Evolutionary conservation across 2,329 filamentous ascomycete species (phyloP).

Genomic region (Pezizomycotina sp.): DNA sequence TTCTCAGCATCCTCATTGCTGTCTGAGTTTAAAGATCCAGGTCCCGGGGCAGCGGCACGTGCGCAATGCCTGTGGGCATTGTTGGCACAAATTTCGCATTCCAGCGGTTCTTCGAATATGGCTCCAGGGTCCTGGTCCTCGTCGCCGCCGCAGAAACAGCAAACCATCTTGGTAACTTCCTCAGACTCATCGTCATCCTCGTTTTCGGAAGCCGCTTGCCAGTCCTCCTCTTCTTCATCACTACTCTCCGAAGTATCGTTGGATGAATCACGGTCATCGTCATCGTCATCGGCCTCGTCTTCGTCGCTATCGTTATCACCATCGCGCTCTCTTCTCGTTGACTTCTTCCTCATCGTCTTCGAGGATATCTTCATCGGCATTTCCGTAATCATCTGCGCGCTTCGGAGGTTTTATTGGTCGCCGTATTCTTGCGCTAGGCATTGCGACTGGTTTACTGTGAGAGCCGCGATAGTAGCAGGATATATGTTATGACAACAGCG

Average conservation of each 20-base stretch:
- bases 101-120: slow-evolving; percentile 62
- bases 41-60: too few relatives aligned
- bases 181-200: slow-evolving; percentile 30
- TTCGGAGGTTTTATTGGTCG: slow-evolving; percentile 39
- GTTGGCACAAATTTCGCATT: slow-evolving; percentile 60
- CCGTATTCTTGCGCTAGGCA: slow-evolving; percentile 40
- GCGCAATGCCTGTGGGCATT: too few relatives aligned
- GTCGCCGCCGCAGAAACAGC: slow-evolving; percentile 64
- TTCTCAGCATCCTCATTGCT: too few relatives aligned
- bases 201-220: slow-evolving; percentile 29
- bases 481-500: slow-evolving; percentile 14
- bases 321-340: too few relatives aligned
- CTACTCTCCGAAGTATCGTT: slow-evolving; percentile 24
- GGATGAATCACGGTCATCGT: slow-evolving; percentile 37
- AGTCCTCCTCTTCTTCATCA: slow-evolving; percentile 29
- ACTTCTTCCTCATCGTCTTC: slow-evolving; percentile 25
- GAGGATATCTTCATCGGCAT: slow-evolving; percentile 1
- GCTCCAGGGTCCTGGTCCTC: slow-evolving; percentile 70
- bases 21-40: too few relatives aligned
- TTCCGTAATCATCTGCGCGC: slow-evolving; percentile 1
- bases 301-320: slow-evolving; percentile 43
- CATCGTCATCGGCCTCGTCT: too few relatives aligned
- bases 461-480: slow-evolving; percentile 26
- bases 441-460: slow-evolving; percentile 28
- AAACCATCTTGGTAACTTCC: too few relatives aligned